Base-by-base conservation (phyloP, 768 basidiomycete genomes). In the Boletus reticuloceps region DNA sequence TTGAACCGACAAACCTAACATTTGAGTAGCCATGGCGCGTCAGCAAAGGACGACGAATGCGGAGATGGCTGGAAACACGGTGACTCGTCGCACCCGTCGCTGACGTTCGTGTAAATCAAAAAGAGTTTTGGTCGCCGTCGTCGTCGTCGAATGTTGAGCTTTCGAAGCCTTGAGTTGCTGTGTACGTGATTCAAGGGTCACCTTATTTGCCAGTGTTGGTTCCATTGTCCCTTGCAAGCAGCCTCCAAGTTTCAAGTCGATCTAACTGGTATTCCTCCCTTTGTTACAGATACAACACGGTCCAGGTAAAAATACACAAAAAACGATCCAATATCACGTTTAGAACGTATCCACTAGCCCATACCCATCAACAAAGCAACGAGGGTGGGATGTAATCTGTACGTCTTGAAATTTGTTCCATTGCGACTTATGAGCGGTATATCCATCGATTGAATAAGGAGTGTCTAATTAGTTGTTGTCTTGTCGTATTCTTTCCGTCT, bases 171-270 rank as follows among this genome's bases (percentile, higher is more conserved):
- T 22, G 36, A 19, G 44, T 47, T 16, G 39, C 34, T 40, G 17
- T 41, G 11, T 45, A 45, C 43, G 45, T 32, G 8, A 36, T 50
- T 47, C 36, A n/a, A 41, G 31, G 32, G 50, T 36, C 34, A 6
- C 13, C 51, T 44, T 68, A 50, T 67, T 67, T 67, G 47, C 56
- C 44, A 4, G 11, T 68, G 65, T 67, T 67, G 61, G 63, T 56
- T 39, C 51, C 10, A 16, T 20, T 60, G 46, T 45, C 6, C 20
- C n/a, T 48, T 16, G 16, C 36, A 6, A 37, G 36, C 36, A 37
- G 22, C 22, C 22, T 25, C 6, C 16, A 43, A 22, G 5, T 53
- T 50, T 51, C 55, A 54, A n/a, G 22, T 34, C 13, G 25, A 16
- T 42, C 14, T 8, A n/a, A 32, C 34, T 47, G 36, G 16, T 43